Base-by-base conservation (phyloP, 306 rosid species). In the Fragaria vesca region DNA sequence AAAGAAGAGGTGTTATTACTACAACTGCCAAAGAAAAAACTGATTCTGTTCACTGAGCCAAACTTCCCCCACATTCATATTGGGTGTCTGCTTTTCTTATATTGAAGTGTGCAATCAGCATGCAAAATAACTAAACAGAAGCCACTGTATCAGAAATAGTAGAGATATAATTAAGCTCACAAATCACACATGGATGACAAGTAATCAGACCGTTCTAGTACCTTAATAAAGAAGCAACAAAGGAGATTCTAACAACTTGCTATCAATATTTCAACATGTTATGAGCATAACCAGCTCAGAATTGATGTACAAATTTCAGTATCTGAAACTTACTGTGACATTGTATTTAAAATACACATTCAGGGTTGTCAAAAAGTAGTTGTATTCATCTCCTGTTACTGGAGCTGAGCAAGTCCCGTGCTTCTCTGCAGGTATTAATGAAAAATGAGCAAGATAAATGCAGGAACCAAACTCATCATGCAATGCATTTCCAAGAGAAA, bases 361-460 rank as follows among this genome's bases (percentile, higher is more conserved):
- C 71, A 95, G 86, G 26, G 82, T 68, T 2, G 91, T 81, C 84
- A 93, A 61, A 85, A 95, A 95, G 73, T 90, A 95, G 70, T 62
- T 83, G 87, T 95, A 90, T 86, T 93, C 99, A 79, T 95, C 93
- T 54, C 55, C 47, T 75, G 81, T 1, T 66, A 90, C 99, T 32
- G 99, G 90, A 84, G 42, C 74, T 10, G 97, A 88, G 79, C 99
- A 95, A 16, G 99, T 93, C 36, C 99, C 99, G 36, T 95, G 99
- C 91, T 90, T 95, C 89, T 89, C 99, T 95, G 97, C 89, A 88
- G 71, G 73, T 60, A 80, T 78, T 55, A 80, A 80, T 48, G 62
- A 73, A 48, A 80, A 32, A 87, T 66, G 63, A 78, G 62, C 18
- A 18, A 79, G 80, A 83, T 34, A 21, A 52, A 18, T 21, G 67